A percentile compares a stretch with the other conserved stretches of the same genome.
These are phyloP conservation scores for Backusella mclennaniae DNA, from an alignment of 192 early-diverging fungal species.

Conservation along the genomic window DNA sequence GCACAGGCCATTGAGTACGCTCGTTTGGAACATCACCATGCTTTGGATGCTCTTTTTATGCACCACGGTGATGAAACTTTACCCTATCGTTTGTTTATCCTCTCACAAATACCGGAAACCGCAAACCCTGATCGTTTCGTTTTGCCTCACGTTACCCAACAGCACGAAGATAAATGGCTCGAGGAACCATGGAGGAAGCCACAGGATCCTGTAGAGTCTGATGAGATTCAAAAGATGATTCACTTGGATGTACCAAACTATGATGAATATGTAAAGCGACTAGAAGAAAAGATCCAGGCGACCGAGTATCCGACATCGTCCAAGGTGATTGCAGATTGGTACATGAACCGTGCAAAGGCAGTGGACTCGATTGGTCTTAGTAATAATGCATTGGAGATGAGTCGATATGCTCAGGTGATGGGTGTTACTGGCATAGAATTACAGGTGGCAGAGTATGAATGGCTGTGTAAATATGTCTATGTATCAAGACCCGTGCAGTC, in stretches of 20 bases:
- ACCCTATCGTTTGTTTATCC: conserved; percentile 60
- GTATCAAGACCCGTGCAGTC: conserved; percentile 44
- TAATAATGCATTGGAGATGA: conserved; percentile 51
- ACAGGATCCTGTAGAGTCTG: conserved; percentile 57
- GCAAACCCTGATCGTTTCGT: conserved; percentile 45
- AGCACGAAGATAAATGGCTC: conserved; percentile 39
- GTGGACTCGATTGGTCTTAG: conserved; percentile 56
- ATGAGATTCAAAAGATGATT: conserved; percentile 40
- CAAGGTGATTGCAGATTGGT: conserved; percentile 55
- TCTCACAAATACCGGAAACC: conserved; percentile 59
- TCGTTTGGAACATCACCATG: conserved; percentile 50
- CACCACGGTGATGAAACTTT: conserved; percentile 56
- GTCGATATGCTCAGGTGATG: conserved; percentile 49
- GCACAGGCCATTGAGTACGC: conserved; percentile 58
- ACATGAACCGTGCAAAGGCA: conserved; percentile 49
- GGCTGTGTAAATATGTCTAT: conserved; percentile 59
- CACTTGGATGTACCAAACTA: conserved; percentile 35
- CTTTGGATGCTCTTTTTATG: conserved; percentile 58
- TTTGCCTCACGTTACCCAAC: conserved; percentile 23
- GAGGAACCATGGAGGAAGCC: conserved; percentile 57
- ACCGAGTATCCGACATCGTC: conserved; percentile 49
- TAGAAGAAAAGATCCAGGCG: conserved; percentile 32
- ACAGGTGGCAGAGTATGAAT: conserved; percentile 54
- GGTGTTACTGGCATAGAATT: conserved; percentile 49
- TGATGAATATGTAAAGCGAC: conserved; percentile 33